Percentiles rank a stretch among this genome's conserved stretches.
phyloP scores from a whole-genome alignment of 75 land plant species.

The Selaginella moellendorffii region DNA sequence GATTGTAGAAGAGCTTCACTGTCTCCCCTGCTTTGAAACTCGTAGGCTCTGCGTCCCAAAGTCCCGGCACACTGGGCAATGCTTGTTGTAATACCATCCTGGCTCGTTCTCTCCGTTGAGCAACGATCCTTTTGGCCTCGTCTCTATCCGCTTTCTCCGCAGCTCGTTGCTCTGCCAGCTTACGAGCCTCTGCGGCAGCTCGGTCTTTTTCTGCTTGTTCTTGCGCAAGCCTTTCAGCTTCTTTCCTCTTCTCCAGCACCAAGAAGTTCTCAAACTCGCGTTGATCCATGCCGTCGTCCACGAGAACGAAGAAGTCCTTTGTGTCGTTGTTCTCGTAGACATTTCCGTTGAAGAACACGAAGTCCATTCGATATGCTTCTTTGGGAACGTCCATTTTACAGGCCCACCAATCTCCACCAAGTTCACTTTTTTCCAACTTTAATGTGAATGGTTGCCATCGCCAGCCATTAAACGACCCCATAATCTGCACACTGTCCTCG shows the following conservation, averaged over 20 bases:
- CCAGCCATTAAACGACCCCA: constrained; percentile 84
- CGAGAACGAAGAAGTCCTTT: constrained; percentile 44
- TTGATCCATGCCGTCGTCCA: constrained; percentile 57
- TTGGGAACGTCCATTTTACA: constrained; percentile 53
- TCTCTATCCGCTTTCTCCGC: constrained; percentile 50
- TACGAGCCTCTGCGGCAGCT: constrained; percentile 38
- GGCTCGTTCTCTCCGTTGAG: constrained; percentile 27
- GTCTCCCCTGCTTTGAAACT: constrained; percentile 38
- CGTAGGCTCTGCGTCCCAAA: constrained; percentile 54
- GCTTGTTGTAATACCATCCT: constrained; percentile 34
- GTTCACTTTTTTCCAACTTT: constrained; percentile 36
- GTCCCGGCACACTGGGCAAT: constrained; percentile 23
- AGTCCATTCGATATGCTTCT: constrained; percentile 66
- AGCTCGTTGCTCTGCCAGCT: constrained; percentile 43
- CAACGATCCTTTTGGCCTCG: constrained; percentile 47
- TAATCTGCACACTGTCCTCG: constrained; percentile 42
- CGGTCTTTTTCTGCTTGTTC: constrained; percentile 57
- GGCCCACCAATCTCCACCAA: constrained; percentile 87
- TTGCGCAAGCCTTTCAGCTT: constrained; percentile 41
- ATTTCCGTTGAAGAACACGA: constrained; percentile 71
- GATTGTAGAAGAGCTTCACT: constrained; percentile 57
- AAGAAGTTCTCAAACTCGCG: constrained; percentile 65
- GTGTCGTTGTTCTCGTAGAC: constrained; percentile 63
- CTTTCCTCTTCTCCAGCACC: constrained; percentile 56
- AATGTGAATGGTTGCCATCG: constrained; percentile 56